Base-by-base conservation (phyloP, 306 rosid genomes). In the Parietaria judaica region DNA sequence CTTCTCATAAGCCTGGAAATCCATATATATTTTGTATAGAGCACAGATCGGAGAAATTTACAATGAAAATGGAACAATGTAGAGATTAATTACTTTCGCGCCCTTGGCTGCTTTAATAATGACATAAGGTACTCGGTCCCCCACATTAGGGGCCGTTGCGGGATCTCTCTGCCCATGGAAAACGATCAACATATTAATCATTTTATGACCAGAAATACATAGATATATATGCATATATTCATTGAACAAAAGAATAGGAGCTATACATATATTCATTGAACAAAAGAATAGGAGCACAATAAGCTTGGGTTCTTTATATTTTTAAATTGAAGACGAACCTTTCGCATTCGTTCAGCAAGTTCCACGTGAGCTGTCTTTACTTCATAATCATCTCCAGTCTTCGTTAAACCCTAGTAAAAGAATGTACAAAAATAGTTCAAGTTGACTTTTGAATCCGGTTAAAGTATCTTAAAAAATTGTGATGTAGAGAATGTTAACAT, bases 341-440 rank as follows among this genome's bases (percentile, higher is more conserved):
- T 88, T 61, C 98, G 96, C 98, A 92, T 88, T 66, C 98, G 84
- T 70, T 92, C 98, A 73, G 98, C 98, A 67, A 88, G 96, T 79
- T 92, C 96, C 64, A 92, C 98, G 69, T 92, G 96, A 74, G 98
- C 98, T 37, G 90, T 60, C 79, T 92, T 92, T 15, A 92, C 98
- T 80, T 86, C 98, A 72, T 92, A 92, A 79, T 92, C 95, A 74
- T 92, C 96, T 76, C 98, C 96, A 14, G 90, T 82, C 86, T 92
- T 92, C 49, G 98, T 83, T 80, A 92, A 76, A 59, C 98, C 98
- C 98, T 92, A n/a, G 9, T 49, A n/a, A 9, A 49, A 49, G 9
- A 49, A 4, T n/a, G 13, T 49, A 11, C 53, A 49, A 11, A n/a
- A 5, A 49, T n/a, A 10, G 15, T 49, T 49, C 9, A 49, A 63